Evolutionary conservation across 805 yeast genomes (phyloP), one percentile per base, ranked within the genome.

Genomic region (Myxozyma lipomycoides): DNA sequence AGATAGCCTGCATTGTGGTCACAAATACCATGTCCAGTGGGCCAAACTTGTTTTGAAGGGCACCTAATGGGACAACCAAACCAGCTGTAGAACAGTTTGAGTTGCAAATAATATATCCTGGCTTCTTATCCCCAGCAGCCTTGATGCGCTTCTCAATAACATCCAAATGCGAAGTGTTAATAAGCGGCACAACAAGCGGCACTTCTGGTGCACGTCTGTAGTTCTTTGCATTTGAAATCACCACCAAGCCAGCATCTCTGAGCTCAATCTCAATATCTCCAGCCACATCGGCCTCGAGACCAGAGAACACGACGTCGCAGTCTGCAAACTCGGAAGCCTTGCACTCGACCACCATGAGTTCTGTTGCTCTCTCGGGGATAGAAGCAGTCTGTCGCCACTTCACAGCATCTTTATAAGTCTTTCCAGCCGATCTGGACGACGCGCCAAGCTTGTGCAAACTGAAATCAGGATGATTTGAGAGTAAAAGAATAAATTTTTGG

Each of bases 81-180:
- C 98, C 98, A 3, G 98, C 98, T 34, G 98, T 93, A 43, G 98
- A 90, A 74, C 98, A 93, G 76, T 93, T 93, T 52, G 98, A 90
- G 66, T 91, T 93, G 73, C 98, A 93, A 41, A 91, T 83, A 60
- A 88, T 84, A 70, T 79, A 87, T 41, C 98, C 98, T 3, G 83
- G 82, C 65, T 73, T 80, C 63, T 71, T 65, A 56, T 75, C 73
- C 45, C 84, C 84, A 10, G 50, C 57, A 21, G 68, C 74, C 15
- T 69, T 68, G 23, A 83, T 73, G 60, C 78, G 78, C 47, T 78
- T 71, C 61, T 79, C 84, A 47, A 88, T 76, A 46, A 89, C 76
- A 40, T 81, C 80, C 62, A 93, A 74, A 70, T 93, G 98, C 59
- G 87, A 95, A 4, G 95, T 82, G 74, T 93, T 93, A 52, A 88